A percentile compares a stretch with the other conserved stretches of the same genome.
These are phyloP conservation scores for Pseudogymnoascus sp. DNA, from an alignment of 2,329 filamentous ascomycete genomes.

Conservation along the genomic window DNA sequence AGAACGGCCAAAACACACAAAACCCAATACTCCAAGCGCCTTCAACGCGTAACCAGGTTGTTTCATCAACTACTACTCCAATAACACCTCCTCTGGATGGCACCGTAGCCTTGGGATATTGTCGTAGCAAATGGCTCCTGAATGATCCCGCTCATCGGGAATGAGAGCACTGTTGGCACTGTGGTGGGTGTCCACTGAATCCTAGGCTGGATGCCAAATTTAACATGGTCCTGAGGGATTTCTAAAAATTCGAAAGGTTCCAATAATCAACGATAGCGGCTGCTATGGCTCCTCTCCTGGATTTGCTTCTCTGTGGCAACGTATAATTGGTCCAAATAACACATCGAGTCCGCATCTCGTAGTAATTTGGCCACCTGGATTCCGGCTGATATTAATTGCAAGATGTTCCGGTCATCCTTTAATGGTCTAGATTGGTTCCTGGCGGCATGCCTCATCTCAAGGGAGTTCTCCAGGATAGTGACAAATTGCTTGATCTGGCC, in stretches of 20 bases:
- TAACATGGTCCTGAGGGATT: not conserved
- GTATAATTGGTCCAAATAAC: constrained; percentile 73
- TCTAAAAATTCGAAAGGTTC: constrained; percentile 9
- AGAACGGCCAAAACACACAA: not conserved
- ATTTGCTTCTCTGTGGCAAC: constrained; percentile 73
- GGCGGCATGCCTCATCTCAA: constrained; percentile 79
- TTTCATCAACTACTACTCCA: not conserved
- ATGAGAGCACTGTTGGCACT: not conserved
- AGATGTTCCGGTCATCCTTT: constrained; percentile 81
- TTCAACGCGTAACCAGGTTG: not conserved
- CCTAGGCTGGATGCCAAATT: not conserved
- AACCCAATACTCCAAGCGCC: not conserved
- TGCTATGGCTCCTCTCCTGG: constrained; percentile 48
- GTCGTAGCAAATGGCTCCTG: not conserved
- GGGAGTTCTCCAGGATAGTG: constrained; percentile 77
- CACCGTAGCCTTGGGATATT: not conserved
- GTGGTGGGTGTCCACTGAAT: not conserved
- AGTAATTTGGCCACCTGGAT: constrained; percentile 83
- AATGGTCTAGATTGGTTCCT: constrained; percentile 75
- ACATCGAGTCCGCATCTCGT: constrained; percentile 76
- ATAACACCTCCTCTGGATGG: not conserved
- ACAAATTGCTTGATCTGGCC: constrained; percentile 88
- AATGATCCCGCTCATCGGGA: not conserved
- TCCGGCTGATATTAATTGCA: constrained; percentile 79
- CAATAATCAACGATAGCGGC: constrained; percentile 21